A percentile compares a stretch with the other conserved stretches of the same genome.
Conservation (phyloP, 768 basidiomycete genomes). For the Mycena haematopus region DNA sequence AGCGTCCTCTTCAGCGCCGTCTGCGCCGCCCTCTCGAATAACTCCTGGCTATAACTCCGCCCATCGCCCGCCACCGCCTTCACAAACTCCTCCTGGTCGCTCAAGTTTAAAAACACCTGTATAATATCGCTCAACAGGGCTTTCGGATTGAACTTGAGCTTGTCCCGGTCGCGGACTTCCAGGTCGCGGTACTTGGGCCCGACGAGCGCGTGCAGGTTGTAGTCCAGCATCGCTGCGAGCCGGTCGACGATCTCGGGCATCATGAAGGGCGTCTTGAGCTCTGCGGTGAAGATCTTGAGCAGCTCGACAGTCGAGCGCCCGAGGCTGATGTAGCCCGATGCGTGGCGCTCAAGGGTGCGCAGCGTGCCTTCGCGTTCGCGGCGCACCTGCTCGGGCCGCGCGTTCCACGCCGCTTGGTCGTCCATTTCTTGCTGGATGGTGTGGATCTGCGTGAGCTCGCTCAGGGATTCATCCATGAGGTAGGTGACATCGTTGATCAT, state of each 20-base stretch:
- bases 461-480: constrained; percentile 94
- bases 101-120: constrained; percentile 89
- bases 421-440: constrained; percentile 87
- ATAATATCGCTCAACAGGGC: constrained; percentile 84
- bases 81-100: constrained; percentile 79
- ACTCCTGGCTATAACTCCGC: constrained; percentile 82
- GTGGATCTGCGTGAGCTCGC: constrained; percentile 87
- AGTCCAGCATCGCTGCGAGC: constrained; percentile 95
- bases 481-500: constrained; percentile 99
- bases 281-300: constrained; percentile 89
- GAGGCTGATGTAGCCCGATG: constrained; percentile 85
- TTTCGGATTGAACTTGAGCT: constrained; percentile 88
- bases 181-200: constrained; percentile 90
- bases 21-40: constrained; percentile 81
- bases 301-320: constrained; percentile 90
- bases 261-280: constrained; percentile 92
- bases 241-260: constrained; percentile 95
- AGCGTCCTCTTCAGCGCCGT: constrained; percentile 67
- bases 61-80: constrained; percentile 93
- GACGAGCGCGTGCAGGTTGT: constrained; percentile 88
- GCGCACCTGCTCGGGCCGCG: constrained; percentile 69
- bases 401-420: constrained; percentile 71
- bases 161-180: constrained; percentile 83
- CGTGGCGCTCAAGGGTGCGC: constrained; percentile 82
- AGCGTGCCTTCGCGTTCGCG: constrained; percentile 84